Evolutionary conservation across 75 land plant genomes (phyloP).

Genomic region (Azolla pinnata): DNA sequence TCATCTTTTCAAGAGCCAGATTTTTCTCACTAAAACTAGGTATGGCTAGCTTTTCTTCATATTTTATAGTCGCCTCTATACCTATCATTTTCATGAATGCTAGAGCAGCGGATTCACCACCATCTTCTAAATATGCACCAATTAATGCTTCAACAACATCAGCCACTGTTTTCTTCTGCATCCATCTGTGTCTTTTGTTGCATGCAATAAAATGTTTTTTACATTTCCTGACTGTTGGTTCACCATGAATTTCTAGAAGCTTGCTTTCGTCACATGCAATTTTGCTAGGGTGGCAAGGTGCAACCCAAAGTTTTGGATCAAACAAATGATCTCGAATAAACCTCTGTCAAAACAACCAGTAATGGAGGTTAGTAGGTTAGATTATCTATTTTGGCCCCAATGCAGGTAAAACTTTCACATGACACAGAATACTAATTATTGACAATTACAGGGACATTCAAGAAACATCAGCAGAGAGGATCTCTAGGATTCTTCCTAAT

Average conservation of each 20-base stretch:
- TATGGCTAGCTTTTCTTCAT: conserved; percentile 16
- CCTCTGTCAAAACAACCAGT: no score
- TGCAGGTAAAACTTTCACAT: no score
- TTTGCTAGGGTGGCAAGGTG: conserved; percentile 60
- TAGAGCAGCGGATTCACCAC: conserved; percentile 66
- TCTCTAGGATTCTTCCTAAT: no score
- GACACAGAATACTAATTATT: no score
- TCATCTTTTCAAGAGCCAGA: conserved; percentile 19
- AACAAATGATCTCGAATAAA: conserved; percentile 69
- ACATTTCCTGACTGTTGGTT: conserved; percentile 4
- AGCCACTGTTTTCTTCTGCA: conserved; percentile 79
- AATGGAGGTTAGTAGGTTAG: no score
- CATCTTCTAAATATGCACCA: conserved; percentile 78
- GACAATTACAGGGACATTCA: no score
- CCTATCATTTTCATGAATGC: conserved; percentile 85
- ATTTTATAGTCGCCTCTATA: conserved; percentile 43
- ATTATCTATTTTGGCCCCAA: no score
- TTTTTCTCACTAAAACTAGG: conserved; percentile 24
- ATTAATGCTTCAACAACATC: conserved; percentile 91
- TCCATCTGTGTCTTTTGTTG: conserved; percentile 51
- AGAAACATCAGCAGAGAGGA: no score
- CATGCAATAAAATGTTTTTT: conserved; percentile 26
- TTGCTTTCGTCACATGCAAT: conserved; percentile 27
- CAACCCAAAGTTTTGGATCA: conserved; percentile 53
- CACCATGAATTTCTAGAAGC: background rate